Evolutionary conservation across 306 rosid genomes (phyloP).

Genomic region (Begonia loranthoides): DNA sequence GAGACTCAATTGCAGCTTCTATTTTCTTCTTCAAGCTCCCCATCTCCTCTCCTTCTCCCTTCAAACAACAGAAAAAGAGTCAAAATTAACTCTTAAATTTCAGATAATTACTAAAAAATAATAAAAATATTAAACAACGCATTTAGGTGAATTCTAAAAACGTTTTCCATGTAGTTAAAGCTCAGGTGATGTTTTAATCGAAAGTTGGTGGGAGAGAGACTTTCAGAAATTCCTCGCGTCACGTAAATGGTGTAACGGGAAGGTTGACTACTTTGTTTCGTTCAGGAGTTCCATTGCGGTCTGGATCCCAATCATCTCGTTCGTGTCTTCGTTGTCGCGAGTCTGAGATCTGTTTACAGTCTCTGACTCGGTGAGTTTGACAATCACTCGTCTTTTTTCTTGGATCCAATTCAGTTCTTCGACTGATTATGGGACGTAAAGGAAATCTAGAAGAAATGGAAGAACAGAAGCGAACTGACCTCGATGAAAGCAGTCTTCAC

Average conservation of each 20-base stretch:
- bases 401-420: background rate
- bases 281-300: no score
- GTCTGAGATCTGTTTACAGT: no score
- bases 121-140: background rate
- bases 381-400: background rate
- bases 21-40: background rate
- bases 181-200: no score
- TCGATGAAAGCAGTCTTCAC: slow-evolving; percentile 77
- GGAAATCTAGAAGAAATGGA: background rate
- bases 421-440: background rate
- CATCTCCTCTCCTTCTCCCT: background rate
- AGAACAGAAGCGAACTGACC: slow-evolving; percentile 24
- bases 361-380: no score
- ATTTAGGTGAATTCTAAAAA: background rate
- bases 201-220: no score
- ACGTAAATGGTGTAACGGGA: no score
- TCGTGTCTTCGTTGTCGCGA: background rate
- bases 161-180: background rate
- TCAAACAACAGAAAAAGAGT: background rate
- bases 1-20: slow-evolving; percentile 13
- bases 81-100: background rate
- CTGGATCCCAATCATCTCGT: background rate
- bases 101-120: no score
- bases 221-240: no score
- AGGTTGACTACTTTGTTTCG: no score